Evolutionary conservation across 2,329 filamentous ascomycete genomes (phyloP), one percentile per base, ranked within the genome.

Genomic region (Colletotrichum australisinense): DNA sequence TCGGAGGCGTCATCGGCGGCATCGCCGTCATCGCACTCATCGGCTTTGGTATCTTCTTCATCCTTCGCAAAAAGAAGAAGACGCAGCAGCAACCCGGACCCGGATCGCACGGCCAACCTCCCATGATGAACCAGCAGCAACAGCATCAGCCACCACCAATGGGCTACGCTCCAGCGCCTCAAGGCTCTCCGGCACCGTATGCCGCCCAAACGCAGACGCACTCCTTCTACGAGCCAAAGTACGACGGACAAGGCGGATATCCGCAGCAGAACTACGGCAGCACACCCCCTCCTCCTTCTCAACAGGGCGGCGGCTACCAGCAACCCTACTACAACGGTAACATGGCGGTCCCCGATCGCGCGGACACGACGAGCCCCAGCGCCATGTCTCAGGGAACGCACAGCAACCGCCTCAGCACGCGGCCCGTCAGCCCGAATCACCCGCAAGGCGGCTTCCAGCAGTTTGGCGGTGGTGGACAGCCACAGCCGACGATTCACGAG

Each of bases 1-100:
- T 83, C 2, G 83, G 83, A 26, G 82, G 81, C 46, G 81, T 82
- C 22, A 79, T 84, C 4, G 83, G 82, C 16, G 83, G 83, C 60
- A 72, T 84, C 9, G 83, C 76, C 0, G 80, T 77, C 32, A 75
- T 84, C 46, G 81, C 76, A 30, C 71, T 82, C 63, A 67, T 78
- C 22, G 78, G 75, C 22, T 73, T 80, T 14, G 79, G 76, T n/a
- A 71, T 79, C 9, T 80, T 80, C 70, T 78, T 84, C 73, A 72
- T 81, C 69, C 76, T 83, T 62, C 78, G 81, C 69, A 78, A 76
- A 68, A 77, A 78, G 72, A 82, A 78, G 75, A 78, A 80, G 69
- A 75, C 16, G 42, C 60, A 62, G 38, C 38, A 42, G 52, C 38
- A 42, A 19, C 38, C 38, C 38, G 38, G 38, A 42, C 58, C 9